These are phyloP conservation scores for Trichophyton mentagrophytes DNA, from an alignment of 2,329 filamentous ascomycete genomes.

Conservation along the genomic window DNA sequence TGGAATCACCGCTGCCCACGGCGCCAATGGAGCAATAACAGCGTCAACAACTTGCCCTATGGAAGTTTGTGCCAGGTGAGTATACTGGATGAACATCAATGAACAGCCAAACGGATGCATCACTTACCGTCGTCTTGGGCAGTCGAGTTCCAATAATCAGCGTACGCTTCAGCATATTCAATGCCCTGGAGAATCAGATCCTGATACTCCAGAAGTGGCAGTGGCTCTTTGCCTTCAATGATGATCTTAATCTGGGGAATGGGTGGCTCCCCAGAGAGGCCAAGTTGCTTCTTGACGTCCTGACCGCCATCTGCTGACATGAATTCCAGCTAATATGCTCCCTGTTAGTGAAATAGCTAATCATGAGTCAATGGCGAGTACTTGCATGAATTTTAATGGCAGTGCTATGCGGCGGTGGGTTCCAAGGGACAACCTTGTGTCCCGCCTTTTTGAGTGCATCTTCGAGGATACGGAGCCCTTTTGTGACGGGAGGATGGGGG, in stretches of 20 bases:
- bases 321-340: not conserved
- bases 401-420: constrained; percentile 39
- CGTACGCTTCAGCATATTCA: constrained; percentile 39
- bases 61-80: constrained; percentile 24
- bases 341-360: not conserved
- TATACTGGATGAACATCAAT: not conserved
- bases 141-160: constrained; percentile 53
- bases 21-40: constrained; percentile 32
- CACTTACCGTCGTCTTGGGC: constrained; percentile 16
- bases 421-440: constrained; percentile 48
- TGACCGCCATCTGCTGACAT: constrained; percentile 22
- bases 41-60: constrained; percentile 43
- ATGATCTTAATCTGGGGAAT: constrained; percentile 29
- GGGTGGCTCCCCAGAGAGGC: constrained; percentile 43
- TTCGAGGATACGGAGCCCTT: constrained; percentile 42
- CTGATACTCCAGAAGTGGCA: constrained; percentile 2
- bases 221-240: not conserved
- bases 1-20: constrained; percentile 31
- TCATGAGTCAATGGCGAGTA: constrained; percentile 5
- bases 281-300: constrained; percentile 40
- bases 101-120: not conserved
- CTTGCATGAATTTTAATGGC: constrained; percentile 31
- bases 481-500: constrained; percentile 45
- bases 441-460: constrained; percentile 40
- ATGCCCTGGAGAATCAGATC: constrained; percentile 25